phyloP scores from a whole-genome alignment of 2,329 filamentous ascomycete species.

The Colletotrichum sp. region DNA sequence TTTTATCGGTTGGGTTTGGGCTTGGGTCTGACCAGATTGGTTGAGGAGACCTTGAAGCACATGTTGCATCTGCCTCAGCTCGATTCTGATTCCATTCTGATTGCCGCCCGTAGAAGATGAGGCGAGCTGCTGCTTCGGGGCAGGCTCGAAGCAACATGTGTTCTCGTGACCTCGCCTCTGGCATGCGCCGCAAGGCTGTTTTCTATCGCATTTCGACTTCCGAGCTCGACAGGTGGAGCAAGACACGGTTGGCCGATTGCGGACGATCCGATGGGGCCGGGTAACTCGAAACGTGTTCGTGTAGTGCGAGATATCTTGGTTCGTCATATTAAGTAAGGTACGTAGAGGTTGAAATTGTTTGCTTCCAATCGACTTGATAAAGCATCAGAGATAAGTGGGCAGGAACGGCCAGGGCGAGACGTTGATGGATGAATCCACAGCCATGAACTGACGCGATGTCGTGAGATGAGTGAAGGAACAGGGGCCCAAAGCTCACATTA shows the following conservation, averaged over 20 bases:
- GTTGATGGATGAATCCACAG: neutral
- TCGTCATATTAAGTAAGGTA: neutral
- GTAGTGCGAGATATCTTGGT: neutral
- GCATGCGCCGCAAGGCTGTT: neutral
- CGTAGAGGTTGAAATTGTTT: neutral
- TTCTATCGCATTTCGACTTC: neutral
- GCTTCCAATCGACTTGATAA: neutral
- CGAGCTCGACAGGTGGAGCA: neutral
- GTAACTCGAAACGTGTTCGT: neutral
- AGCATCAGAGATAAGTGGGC: neutral
- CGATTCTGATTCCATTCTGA: slow-evolving; percentile 38
- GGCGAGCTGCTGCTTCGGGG: neutral
- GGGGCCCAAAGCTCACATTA: neutral
- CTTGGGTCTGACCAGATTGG: neutral
- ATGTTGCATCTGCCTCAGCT: slow-evolving; percentile 42
- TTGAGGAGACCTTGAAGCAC: slow-evolving; percentile 38
- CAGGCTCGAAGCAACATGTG: neutral
- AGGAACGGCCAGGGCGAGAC: no score
- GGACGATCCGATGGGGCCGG: neutral
- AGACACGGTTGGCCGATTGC: neutral
- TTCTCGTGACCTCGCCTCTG: neutral
- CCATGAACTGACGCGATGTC: neutral
- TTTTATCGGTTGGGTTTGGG: neutral
- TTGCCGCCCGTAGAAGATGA: neutral
- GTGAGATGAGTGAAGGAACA: neutral